Percentiles rank a stretch among this genome's conserved stretches.
These are phyloP conservation scores for Arabidopsis thaliana DNA, from an alignment of 345 rosid genomes.

Conservation along the genomic window TAIR10.1 NC_003076.8:3520001-3520500, in stretches of 20 bases:
- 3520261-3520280: too few species aligned
- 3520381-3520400: background rate
- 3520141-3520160: too few species aligned
- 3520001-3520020: background rate
- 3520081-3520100: too few species aligned
- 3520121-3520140: too few species aligned
- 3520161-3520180: background rate
- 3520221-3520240: too few species aligned
- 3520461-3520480: slow-evolving; percentile 6
- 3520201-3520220: background rate
- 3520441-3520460: background rate
- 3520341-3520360: background rate
- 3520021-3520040: background rate
- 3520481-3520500: background rate
- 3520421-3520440: background rate
- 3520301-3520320: background rate
- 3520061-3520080: background rate
- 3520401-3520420: background rate
- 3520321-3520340: background rate
- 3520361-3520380: background rate
- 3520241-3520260: background rate
- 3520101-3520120: too few species aligned
- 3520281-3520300: background rate
- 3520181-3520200: background rate
- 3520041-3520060: background rate